Evolutionary conservation across 805 yeast species (phyloP), one percentile per base, ranked within the genome.

Genomic region (Priceomyces carsonii): DNA sequence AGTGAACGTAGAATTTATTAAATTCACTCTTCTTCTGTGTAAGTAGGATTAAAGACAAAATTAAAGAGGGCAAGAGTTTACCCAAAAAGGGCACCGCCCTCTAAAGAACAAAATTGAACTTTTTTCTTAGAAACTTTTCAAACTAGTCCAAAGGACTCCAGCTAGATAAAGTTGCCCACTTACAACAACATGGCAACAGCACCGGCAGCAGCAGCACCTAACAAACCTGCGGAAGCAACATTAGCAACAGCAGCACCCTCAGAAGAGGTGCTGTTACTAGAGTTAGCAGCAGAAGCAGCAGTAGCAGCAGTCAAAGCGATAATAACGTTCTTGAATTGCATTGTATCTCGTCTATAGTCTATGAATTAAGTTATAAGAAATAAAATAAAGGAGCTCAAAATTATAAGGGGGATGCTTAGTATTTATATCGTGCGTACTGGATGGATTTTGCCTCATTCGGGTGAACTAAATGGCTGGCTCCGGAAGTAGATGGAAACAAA

Each of bases 131-230:
- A 29, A 5, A 23, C 14, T 19, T 18, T 33, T 19, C 7, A 23
- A 12, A 18, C 8, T 28, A 17, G 8, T 16, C n/a, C n/a, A n/a
- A n/a, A n/a, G n/a, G n/a, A n/a, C n/a, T 22, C 14, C n/a, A 13
- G 14, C 32, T 18, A n/a, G 14, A 13, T 12, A 9, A 14, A 25
- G 17, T 31, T 24, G 15, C 30, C 29, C 18, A 42, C 50, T 52
- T 56, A 58, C 36, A 65, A 70, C 48, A 70, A 55, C 64, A 75
- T 44, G 64, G 79, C 73, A 51, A 82, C 80, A 75, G 87, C 90
- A 57, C 89, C 90, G 50, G 89, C 90, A 51, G 84, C 85, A 61
- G 82, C 86, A 39, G 85, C 89, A 77, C 88, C 90, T 55, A 82
- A 62, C 59, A 80, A 77, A 69, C 85, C 49, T 45, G 76, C 77